Evolutionary conservation across 176 grass and related monocot species (phyloP), one percentile per base, ranked within the genome.

Genomic region (Aegilops bicornis): DNA sequence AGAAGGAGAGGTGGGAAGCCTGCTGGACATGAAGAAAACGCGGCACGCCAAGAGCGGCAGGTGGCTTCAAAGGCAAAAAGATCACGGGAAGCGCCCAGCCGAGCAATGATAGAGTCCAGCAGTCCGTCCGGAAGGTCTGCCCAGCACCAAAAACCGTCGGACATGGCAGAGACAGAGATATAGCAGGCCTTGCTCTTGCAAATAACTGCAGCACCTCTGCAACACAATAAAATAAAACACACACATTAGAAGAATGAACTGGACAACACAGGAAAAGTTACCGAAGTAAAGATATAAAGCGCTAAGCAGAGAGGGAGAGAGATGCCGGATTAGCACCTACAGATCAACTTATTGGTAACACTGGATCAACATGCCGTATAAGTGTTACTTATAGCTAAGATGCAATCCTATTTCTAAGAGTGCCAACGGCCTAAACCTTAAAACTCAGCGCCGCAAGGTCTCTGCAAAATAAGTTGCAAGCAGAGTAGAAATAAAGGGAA

Each of bases 11-110:
- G 88, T 1, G 88, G 86, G 33, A 89, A 79, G 30, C 2, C 71
- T 8, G 22, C 16, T 39, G 58, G 82, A 67, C 40, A 67, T 31
- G 85, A 67, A 13, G 58, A 42, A 79, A 65, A 77, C n/a, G 69
- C 43, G 15, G 32, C 20, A 54, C 60, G 78, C 91, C 91, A 93
- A 82, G 88, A 75, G 19, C 30, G 29, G 60, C 88, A 90, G 33
- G 80, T 87, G 66, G 70, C n/a, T 1, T 79, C 14, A 4, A 88
- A 87, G 59, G 83, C 84, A 29, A 90, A 74, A 50, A 90, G 73
- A 40, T 93, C 88, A 15, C 12, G 79, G 45, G 8, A 72, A 37
- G 36, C 12, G 36, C 22, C 35, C 5, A 73, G 5, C 2, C 31
- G 33, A 37, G 67, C 33, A 70, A 37, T 22, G 7, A 70, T 37